phyloP scores from a whole-genome alignment of 305 asterid species.

The Fraxinus sp. region DNA sequence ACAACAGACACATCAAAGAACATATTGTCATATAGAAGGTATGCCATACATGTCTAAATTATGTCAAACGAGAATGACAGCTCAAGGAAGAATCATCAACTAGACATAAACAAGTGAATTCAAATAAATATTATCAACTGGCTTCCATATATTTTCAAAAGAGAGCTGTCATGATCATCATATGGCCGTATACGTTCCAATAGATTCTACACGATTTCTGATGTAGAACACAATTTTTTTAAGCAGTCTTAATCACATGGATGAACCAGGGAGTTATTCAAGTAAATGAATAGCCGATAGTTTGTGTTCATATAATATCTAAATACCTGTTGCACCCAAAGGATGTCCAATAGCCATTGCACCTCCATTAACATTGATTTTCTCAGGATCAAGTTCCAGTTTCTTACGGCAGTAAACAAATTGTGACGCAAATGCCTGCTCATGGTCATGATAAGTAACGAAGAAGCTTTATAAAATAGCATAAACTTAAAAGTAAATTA shows the following conservation, averaged over 20 bases:
- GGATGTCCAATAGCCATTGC: constrained; percentile 99
- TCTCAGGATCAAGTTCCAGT: constrained; percentile 88
- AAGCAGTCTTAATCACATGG: not conserved
- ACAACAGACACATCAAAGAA: not conserved
- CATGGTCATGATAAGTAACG: constrained; percentile 20
- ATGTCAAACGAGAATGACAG: not conserved
- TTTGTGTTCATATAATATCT: not conserved
- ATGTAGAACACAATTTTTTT: not conserved
- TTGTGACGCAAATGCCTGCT: constrained; percentile 89
- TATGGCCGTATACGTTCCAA: not conserved
- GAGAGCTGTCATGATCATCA: not conserved
- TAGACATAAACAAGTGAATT: not conserved
- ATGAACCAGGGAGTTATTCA: not conserved
- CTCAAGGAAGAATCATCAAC: not conserved
- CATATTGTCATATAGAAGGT: not conserved
- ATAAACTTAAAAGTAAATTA: not conserved
- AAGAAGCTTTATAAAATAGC: constrained; percentile 1
- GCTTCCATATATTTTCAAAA: too few species aligned
- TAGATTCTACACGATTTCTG: not conserved
- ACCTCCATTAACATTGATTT: constrained; percentile 96
- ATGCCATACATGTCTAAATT: not conserved
- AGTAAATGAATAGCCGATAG: not conserved
- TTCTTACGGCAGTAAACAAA: constrained; percentile 87
- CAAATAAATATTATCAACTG: not conserved
- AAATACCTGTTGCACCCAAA: constrained; percentile 88